Evolutionary conservation across 768 basidiomycete genomes (phyloP).

Genomic region (Trametes gibbosa): DNA sequence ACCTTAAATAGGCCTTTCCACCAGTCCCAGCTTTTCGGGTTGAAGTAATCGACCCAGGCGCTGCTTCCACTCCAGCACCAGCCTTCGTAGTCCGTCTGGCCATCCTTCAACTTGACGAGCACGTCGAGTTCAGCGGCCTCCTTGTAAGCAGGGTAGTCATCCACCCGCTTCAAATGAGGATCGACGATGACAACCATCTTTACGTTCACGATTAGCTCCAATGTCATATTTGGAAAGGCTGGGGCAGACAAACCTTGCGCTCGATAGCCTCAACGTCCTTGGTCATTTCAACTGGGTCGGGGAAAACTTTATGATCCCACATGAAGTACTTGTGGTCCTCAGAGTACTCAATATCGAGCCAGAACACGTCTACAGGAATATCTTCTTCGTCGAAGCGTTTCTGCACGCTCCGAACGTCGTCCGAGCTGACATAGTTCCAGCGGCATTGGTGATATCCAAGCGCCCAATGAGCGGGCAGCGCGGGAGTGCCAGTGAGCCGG

Average conservation of each 20-base stretch:
- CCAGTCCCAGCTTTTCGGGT: slow-evolving; percentile 85
- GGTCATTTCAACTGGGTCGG: slow-evolving; percentile 91
- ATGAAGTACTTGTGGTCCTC: slow-evolving; percentile 96
- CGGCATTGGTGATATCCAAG: slow-evolving; percentile 96
- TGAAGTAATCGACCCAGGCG: slow-evolving; percentile 98
- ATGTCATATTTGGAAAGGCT: background rate
- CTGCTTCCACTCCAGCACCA: slow-evolving; percentile 99
- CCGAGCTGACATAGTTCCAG: slow-evolving; percentile 95
- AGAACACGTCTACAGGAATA: slow-evolving; percentile 94
- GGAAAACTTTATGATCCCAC: slow-evolving; percentile 92
- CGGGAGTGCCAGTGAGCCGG: slow-evolving; percentile 77
- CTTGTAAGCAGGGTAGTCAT: slow-evolving; percentile 79
- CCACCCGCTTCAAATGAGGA: slow-evolving; percentile 87
- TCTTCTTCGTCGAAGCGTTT: slow-evolving; percentile 89
- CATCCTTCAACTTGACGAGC: slow-evolving; percentile 78
- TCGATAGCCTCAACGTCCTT: slow-evolving; percentile 81
- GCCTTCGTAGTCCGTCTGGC: slow-evolving; percentile 86
- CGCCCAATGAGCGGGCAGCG: slow-evolving; percentile 88
- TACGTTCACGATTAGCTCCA: background rate
- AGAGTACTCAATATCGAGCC: slow-evolving; percentile 96
- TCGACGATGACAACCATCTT: slow-evolving; percentile 99
- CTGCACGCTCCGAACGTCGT: slow-evolving; percentile 84
- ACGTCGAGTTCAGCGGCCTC: slow-evolving; percentile 79
- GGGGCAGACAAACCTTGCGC: slow-evolving; percentile 62
- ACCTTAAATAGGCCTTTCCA: slow-evolving; percentile 85